phyloP scores from a whole-genome alignment of 495 filamentous ascomycete species.

The Emericellopsis terricola region DNA sequence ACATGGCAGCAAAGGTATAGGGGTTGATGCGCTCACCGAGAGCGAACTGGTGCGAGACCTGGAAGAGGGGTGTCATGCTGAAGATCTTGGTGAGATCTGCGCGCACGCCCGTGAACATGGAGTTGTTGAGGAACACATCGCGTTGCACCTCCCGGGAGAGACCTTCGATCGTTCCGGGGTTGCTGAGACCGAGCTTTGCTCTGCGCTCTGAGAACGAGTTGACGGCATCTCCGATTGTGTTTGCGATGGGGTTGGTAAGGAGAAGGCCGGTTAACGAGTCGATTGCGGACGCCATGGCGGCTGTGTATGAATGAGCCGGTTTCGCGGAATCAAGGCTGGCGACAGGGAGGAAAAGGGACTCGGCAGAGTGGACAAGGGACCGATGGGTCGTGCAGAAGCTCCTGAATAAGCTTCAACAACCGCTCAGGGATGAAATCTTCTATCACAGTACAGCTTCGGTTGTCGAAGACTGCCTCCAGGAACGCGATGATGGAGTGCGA shows the following conservation, averaged over 20 bases:
- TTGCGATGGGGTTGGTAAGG: constrained; percentile 50
- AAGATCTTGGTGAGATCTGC: constrained; percentile 94
- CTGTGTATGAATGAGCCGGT: constrained; percentile 8
- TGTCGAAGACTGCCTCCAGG: no score
- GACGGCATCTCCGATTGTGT: constrained; percentile 59
- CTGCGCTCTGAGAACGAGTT: constrained; percentile 67
- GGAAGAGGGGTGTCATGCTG: constrained; percentile 83
- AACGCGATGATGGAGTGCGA: not conserved
- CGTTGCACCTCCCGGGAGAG: constrained; percentile 84
- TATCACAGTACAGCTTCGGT: no score
- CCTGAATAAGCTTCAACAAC: not conserved
- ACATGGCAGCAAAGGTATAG: constrained; percentile 86
- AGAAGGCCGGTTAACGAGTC: constrained; percentile 47
- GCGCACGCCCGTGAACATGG: constrained; percentile 85
- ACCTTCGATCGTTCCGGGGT: constrained; percentile 84
- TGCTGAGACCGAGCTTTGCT: constrained; percentile 69
- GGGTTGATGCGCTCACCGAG: constrained; percentile 83
- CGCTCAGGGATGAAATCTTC: not conserved
- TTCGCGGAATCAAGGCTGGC: constrained; percentile 5
- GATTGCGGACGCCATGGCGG: constrained; percentile 25
- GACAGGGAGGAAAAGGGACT: constrained; percentile 3
- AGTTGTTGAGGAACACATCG: constrained; percentile 85
- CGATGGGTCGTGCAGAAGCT: not conserved
- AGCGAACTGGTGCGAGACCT: constrained; percentile 89
- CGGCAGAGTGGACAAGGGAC: not conserved